Evolutionary conservation across 2,329 filamentous ascomycete species (phyloP).

Genomic region (Tothia fuscella): DNA sequence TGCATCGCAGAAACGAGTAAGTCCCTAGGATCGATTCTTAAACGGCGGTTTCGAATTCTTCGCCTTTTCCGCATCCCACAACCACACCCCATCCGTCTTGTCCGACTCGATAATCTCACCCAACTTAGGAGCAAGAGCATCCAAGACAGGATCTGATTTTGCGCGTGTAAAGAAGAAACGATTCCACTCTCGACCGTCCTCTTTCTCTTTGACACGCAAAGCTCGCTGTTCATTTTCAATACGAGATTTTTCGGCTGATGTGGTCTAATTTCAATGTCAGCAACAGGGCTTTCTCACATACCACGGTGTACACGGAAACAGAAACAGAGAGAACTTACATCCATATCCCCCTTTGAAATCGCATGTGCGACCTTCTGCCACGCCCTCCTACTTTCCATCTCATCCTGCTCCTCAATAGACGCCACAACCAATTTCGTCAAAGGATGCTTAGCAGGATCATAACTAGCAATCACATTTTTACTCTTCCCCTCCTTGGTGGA

Average conservation of each 20-base stretch:
- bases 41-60: slow-evolving; percentile 3
- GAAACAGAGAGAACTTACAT: too few relatives aligned
- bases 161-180: slow-evolving; percentile 62
- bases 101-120: slow-evolving; percentile 42
- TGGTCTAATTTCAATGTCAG: too few relatives aligned
- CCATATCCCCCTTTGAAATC: slow-evolving; percentile 74
- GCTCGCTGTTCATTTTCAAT: slow-evolving; percentile 84
- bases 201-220: slow-evolving; percentile 59
- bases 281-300: too few relatives aligned
- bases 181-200: slow-evolving; percentile 68
- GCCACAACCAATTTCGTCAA: slow-evolving; percentile 59
- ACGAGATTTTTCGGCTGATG: slow-evolving; percentile 67
- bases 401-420: slow-evolving; percentile 66
- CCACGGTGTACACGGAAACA: too few relatives aligned
- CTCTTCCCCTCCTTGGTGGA: slow-evolving; percentile 57
- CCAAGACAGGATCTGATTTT: slow-evolving; percentile 30
- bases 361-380: slow-evolving; percentile 78
- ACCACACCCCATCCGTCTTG: slow-evolving; percentile 60
- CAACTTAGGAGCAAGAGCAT: slow-evolving; percentile 33
- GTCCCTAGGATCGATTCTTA: too few relatives aligned
- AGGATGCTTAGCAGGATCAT: slow-evolving; percentile 34
- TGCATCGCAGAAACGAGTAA: too few relatives aligned
- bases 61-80: slow-evolving; percentile 29
- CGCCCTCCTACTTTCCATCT: slow-evolving; percentile 75
- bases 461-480: slow-evolving; percentile 31